These are phyloP conservation scores for Lactarius indigo DNA, from an alignment of 768 basidiomycete genomes.

Conservation along the genomic window DNA sequence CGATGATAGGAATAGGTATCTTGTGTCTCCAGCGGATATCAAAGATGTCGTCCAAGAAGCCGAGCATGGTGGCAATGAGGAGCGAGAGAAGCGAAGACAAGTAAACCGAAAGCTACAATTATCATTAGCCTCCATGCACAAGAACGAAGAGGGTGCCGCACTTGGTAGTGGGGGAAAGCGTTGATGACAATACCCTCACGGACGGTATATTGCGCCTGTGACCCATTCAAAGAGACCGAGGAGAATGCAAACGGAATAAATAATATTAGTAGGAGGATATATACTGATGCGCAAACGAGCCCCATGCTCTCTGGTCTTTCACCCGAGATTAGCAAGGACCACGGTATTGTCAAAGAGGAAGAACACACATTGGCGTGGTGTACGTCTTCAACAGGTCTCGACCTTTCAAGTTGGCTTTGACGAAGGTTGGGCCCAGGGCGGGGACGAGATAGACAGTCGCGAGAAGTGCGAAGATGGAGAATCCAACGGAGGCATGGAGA, in stretches of 20 bases:
- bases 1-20: constrained; percentile 93
- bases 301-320: constrained; percentile 90
- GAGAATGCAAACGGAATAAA: constrained; percentile 98
- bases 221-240: constrained; percentile 51
- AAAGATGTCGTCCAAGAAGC: constrained; percentile 96
- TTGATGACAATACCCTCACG: constrained; percentile 61
- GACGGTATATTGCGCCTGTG: constrained; percentile 38
- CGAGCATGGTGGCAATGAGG: constrained; percentile 88
- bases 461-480: constrained; percentile 79
- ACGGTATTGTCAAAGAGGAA: background rate
- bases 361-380: constrained; percentile 60
- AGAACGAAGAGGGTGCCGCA: constrained; percentile 33
- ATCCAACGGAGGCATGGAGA: constrained; percentile 75
- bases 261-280: constrained; percentile 80
- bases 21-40: constrained; percentile 99
- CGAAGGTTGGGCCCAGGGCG: constrained; percentile 74
- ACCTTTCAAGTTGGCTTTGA: constrained; percentile 79
- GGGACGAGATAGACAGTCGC: constrained; percentile 77
- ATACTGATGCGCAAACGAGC: constrained; percentile 84
- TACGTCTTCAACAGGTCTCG: constrained; percentile 84
- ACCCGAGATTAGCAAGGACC: background rate
- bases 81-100: constrained; percentile 90
- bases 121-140: background rate
- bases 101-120: constrained; percentile 76
- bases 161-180: constrained; percentile 79